Evolutionary conservation across 2,329 filamentous ascomycete species (phyloP).

Genomic region (Epichloe sibirici): DNA sequence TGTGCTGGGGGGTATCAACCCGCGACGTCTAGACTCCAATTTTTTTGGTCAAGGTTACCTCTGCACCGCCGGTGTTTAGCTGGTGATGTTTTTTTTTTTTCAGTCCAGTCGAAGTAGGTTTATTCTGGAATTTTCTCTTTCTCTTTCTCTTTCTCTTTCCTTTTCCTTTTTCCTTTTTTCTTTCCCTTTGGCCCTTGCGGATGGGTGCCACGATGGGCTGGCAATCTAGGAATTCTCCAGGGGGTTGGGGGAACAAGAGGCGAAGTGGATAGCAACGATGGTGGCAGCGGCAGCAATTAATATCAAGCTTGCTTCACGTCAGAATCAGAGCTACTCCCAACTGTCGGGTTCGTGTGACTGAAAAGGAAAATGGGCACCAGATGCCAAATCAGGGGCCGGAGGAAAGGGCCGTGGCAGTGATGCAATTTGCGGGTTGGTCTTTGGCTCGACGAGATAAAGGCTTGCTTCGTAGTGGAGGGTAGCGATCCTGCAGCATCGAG

Average conservation of each 20-base stretch:
- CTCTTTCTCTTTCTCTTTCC: not conserved
- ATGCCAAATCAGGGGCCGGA: not conserved
- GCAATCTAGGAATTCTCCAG: not conserved
- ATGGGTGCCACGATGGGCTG: not conserved
- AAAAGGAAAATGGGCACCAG: not conserved
- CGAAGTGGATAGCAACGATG: not conserved
- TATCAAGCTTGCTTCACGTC: not conserved
- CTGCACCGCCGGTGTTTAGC: not conserved
- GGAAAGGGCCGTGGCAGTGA: not conserved
- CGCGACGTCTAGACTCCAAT: not conserved
- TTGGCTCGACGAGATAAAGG: not conserved
- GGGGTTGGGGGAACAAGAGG: not conserved
- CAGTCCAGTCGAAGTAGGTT: not conserved
- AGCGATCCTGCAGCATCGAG: not conserved
- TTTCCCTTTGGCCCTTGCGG: not conserved
- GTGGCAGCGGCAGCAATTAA: not conserved
- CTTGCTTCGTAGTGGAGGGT: not conserved
- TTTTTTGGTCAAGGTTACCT: not conserved
- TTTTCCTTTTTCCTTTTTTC: not conserved
- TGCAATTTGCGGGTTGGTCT: not conserved
- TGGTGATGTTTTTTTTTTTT: not conserved
- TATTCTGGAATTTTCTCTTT: not conserved
- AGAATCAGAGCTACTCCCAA: not conserved
- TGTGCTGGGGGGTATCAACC: not conserved
- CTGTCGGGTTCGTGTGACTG: constrained; percentile 2